Conservation (phyloP, 768 basidiomycete species). For the Brasilioporus rufonigricans region DNA sequence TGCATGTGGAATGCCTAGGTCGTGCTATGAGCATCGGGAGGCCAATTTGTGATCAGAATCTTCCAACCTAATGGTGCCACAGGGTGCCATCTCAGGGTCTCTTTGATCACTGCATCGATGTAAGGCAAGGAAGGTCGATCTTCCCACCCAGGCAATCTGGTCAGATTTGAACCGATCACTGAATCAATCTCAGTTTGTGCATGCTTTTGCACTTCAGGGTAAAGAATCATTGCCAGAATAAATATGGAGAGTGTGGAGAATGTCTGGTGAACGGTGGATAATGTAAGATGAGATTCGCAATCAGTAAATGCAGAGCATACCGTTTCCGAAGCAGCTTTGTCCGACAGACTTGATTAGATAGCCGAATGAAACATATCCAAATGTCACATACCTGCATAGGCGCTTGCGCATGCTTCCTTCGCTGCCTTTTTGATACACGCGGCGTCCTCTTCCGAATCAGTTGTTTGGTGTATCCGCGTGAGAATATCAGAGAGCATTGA, state of each 20-base stretch:
- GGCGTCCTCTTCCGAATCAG: background rate
- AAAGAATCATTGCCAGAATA: conserved; percentile 14
- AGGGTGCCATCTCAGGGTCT: conserved; percentile 14
- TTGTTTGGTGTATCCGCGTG: background rate
- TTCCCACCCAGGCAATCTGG: conserved; percentile 15
- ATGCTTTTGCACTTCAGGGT: conserved; percentile 13
- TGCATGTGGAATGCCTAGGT: conserved; percentile 24
- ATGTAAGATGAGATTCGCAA: background rate
- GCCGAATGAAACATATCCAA: background rate
- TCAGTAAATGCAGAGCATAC: background rate
- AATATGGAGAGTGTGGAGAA: conserved; percentile 5
- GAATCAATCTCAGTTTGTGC: conserved; percentile 16
- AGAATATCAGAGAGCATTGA: background rate
- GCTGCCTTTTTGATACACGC: background rate
- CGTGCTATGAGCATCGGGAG: background rate
- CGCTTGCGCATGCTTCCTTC: conserved; percentile 7
- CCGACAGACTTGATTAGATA: background rate
- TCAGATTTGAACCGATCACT: conserved; percentile 1
- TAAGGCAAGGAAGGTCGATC: conserved; percentile 13
- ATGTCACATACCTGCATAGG: conserved; percentile 11
- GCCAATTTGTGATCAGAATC: no score
- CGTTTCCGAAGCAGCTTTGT: conserved; percentile 14
- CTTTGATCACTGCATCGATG: conserved; percentile 9
- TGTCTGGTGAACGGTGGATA: background rate
- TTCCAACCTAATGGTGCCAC: conserved; percentile 8